These are phyloP conservation scores for Acer negundo DNA, from an alignment of 345 rosid genomes.

Conservation along the genomic window DNA sequence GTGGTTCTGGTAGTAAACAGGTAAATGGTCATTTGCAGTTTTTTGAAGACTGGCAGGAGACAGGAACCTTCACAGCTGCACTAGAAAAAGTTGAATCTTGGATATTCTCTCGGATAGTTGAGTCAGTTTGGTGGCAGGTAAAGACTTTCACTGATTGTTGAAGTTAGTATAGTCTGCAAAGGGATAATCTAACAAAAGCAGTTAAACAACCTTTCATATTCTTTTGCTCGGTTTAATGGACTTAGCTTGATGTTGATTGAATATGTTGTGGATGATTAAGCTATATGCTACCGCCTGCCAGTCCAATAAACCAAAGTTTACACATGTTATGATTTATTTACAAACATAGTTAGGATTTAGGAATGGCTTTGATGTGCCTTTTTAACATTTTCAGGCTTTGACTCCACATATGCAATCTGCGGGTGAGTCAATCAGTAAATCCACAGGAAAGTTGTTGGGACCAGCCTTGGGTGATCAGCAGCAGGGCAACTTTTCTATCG, in stretches of 20 bases:
- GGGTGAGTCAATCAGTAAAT: conserved; percentile 37
- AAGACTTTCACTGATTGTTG: not conserved
- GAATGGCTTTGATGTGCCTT: conserved; percentile 7
- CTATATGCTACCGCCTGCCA: not conserved
- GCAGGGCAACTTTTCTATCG: conserved; percentile 76
- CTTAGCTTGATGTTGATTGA: not conserved
- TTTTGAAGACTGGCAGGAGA: conserved; percentile 89
- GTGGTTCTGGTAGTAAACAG: conserved; percentile 35
- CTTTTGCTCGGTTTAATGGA: not conserved
- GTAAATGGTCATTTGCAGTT: conserved; percentile 48
- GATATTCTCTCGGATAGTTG: conserved; percentile 88
- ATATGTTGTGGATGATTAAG: conserved; percentile 5
- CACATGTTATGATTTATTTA: not conserved
- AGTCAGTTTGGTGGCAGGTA: conserved; percentile 99
- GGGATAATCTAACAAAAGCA: not conserved
- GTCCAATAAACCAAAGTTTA: not conserved
- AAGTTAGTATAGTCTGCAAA: not conserved
- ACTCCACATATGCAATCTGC: conserved; percentile 94
- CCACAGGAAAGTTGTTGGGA: conserved; percentile 57
- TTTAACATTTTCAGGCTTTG: conserved; percentile 54
- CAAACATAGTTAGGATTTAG: not conserved
- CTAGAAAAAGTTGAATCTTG: conserved; percentile 83
- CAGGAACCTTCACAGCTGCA: conserved; percentile 75
- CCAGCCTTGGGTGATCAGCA: conserved; percentile 78
- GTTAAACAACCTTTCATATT: not conserved